A percentile compares a stretch with the other conserved stretches of the same genome.
phyloP scores from a whole-genome alignment of 805 yeast genomes.

The Spencermartinsiella europaea region DNA sequence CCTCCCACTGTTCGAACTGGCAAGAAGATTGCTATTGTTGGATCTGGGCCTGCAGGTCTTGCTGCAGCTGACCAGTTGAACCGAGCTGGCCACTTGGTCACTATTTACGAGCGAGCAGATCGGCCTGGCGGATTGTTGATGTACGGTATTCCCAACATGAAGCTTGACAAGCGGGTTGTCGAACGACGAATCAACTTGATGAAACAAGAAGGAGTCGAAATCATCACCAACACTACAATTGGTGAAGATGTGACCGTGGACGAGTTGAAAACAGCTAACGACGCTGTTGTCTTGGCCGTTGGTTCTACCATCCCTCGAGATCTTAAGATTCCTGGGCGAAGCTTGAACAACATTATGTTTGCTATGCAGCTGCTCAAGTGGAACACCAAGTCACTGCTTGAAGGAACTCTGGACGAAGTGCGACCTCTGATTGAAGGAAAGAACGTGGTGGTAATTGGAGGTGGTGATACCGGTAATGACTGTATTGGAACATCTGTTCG shows the following conservation, averaged over 20 bases:
- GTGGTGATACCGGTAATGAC: slow-evolving; percentile 99
- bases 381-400: slow-evolving; percentile 87
- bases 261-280: slow-evolving; percentile 57
- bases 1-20: slow-evolving; percentile 83
- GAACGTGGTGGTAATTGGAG: slow-evolving; percentile 94
- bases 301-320: slow-evolving; percentile 98
- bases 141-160: slow-evolving; percentile 99
- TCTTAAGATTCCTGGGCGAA: slow-evolving; percentile 90
- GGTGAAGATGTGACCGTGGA: slow-evolving; percentile 78
- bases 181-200: slow-evolving; percentile 88
- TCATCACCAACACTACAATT: slow-evolving; percentile 69
- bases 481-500: slow-evolving; percentile 96
- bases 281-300: slow-evolving; percentile 86
- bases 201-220: slow-evolving; percentile 83
- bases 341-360: slow-evolving; percentile 79
- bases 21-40: slow-evolving; percentile 76
- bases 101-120: slow-evolving; percentile 90
- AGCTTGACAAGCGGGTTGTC: slow-evolving; percentile 86
- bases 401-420: slow-evolving; percentile 72
- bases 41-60: slow-evolving; percentile 97
- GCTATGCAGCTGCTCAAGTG: slow-evolving; percentile 89
- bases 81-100: slow-evolving; percentile 90
- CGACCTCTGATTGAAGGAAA: slow-evolving; percentile 71
- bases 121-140: slow-evolving; percentile 94
- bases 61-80: slow-evolving; percentile 97